A percentile compares a stretch with the other conserved stretches of the same genome.
Evolutionary conservation across 495 filamentous ascomycete species (phyloP).

Genomic region (Mytilinidion resinicola): DNA sequence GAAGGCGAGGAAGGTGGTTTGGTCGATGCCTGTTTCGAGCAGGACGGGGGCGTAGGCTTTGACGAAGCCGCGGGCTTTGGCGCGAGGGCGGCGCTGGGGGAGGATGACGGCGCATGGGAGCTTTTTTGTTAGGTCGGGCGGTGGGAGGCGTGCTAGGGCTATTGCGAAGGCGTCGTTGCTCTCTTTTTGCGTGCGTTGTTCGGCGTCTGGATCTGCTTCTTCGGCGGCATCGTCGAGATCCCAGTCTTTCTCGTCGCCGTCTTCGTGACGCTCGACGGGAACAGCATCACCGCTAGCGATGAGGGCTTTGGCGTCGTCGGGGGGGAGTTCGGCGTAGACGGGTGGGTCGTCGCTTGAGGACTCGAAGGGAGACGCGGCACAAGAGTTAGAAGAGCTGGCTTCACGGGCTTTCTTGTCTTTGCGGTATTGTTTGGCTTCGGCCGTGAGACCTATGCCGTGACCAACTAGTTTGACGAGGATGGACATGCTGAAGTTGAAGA

Average conservation of each 20-base stretch:
- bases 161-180: neutral
- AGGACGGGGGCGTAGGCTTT: constrained; percentile 50
- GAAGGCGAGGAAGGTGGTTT: constrained; percentile 50
- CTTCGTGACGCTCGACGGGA: constrained; percentile 9
- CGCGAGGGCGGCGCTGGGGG: constrained; percentile 45
- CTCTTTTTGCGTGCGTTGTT: neutral
- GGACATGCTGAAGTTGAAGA: neutral
- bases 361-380: neutral
- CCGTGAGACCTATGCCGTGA: constrained; percentile 46
- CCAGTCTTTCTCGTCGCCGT: constrained; percentile 44
- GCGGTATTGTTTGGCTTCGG: constrained; percentile 38
- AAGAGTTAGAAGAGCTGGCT: neutral
- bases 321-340: constrained; percentile 16
- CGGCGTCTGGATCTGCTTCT: constrained; percentile 19
- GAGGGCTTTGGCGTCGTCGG: constrained; percentile 2
- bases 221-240: constrained; percentile 47
- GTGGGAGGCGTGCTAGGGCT: neutral
- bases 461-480: constrained; percentile 32
- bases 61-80: constrained; percentile 42
- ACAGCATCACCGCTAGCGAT: constrained; percentile 17
- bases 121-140: constrained; percentile 2
- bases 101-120: constrained; percentile 44
- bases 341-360: constrained; percentile 17
- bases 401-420: constrained; percentile 34
- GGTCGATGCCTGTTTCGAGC: constrained; percentile 43